A percentile compares a stretch with the other conserved stretches of the same genome.
Evolutionary conservation across 805 yeast genomes (phyloP).

Genomic region (Vanderwaltozyma polyspora): DNA sequence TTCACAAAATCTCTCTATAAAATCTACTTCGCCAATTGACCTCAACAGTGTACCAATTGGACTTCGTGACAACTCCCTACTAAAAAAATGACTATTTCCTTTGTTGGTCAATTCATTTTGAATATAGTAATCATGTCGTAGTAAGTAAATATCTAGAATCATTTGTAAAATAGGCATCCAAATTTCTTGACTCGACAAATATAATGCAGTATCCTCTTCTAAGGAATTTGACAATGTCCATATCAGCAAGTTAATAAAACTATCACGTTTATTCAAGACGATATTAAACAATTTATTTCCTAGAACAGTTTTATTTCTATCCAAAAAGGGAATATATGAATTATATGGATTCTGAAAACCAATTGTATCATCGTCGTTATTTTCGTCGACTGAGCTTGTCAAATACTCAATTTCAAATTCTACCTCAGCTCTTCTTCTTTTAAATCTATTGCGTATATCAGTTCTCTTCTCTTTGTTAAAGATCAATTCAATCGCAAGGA

Average conservation of each 20-base stretch:
- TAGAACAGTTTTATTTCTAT: constrained; percentile 9
- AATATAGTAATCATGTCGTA: constrained; percentile 19
- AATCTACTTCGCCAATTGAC: constrained; percentile 9
- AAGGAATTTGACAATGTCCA: constrained; percentile 20
- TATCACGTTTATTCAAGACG: constrained; percentile 13
- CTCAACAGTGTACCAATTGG: constrained; percentile 14
- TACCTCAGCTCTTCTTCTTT: constrained; percentile 3
- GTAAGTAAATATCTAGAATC: constrained; percentile 13
- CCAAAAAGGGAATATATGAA: constrained; percentile 18
- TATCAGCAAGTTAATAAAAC: constrained; percentile 17
- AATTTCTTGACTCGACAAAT: constrained; percentile 11
- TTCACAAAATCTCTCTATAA: constrained; percentile 10
- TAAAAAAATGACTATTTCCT: constrained; percentile 1
- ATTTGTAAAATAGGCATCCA: constrained; percentile 20
- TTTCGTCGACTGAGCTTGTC: constrained; percentile 5
- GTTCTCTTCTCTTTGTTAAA: too few species aligned
- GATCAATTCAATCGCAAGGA: constrained; percentile 15
- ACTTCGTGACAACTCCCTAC: constrained; percentile 11
- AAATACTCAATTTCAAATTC: constrained; percentile 6
- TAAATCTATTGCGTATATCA: too few species aligned
- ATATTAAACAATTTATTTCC: constrained; percentile 14
- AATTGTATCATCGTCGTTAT: neutral
- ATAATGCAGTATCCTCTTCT: constrained; percentile 6
- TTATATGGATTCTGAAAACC: constrained; percentile 9
- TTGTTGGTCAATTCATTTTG: constrained; percentile 8